Conservation (phyloP, 306 rosid genomes). For the Cucumis hystrix region DNA sequence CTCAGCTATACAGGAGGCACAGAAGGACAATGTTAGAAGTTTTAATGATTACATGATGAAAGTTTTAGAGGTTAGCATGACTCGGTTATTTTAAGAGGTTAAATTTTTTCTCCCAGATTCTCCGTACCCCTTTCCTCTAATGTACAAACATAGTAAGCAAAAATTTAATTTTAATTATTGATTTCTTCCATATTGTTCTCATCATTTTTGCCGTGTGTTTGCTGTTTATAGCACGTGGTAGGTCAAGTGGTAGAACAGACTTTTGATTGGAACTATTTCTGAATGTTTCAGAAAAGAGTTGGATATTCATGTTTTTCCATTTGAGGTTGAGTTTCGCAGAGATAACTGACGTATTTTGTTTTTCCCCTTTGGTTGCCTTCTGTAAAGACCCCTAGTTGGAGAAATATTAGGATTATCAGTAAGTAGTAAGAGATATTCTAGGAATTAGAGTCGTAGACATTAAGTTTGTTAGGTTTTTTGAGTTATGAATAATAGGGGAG, state of each 20-base stretch:
- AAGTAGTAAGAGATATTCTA: too few relatives aligned
- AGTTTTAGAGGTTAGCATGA: constrained; percentile 76
- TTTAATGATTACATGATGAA: constrained; percentile 89
- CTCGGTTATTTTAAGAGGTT: constrained; percentile 2
- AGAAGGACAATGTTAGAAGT: constrained; percentile 87
- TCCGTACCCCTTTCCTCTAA: background rate
- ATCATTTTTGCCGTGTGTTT: background rate
- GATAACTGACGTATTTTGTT: background rate
- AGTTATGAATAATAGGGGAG: too few relatives aligned
- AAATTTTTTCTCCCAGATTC: background rate
- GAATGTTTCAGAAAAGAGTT: background rate
- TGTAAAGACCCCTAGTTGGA: too few relatives aligned
- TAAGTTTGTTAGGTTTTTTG: too few relatives aligned
- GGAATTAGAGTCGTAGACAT: too few relatives aligned
- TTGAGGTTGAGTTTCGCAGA: background rate
- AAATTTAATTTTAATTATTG: background rate
- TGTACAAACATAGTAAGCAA: background rate
- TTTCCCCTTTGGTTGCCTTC: background rate
- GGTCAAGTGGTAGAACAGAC: background rate
- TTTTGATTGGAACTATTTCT: background rate
- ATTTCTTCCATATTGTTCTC: background rate
- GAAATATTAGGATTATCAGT: too few relatives aligned
- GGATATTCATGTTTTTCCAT: background rate
- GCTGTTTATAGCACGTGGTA: background rate
- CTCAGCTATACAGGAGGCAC: constrained; percentile 95